These are phyloP conservation scores for Candida boidinii DNA, from an alignment of 805 yeast species.

Conservation along the genomic window DNA sequence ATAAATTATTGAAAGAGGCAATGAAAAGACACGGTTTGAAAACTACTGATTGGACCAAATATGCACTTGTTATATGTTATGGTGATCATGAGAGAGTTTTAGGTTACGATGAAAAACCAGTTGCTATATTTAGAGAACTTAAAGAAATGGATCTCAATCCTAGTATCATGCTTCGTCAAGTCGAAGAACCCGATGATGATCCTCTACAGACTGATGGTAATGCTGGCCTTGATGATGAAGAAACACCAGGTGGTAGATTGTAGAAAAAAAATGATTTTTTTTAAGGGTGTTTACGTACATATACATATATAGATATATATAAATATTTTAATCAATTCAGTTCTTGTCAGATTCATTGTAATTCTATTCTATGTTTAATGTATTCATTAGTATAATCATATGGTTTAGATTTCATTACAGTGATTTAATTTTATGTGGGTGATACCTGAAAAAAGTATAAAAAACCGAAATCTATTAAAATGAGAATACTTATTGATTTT, in stretches of 20 bases:
- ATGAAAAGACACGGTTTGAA: constrained; percentile 76
- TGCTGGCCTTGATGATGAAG: background rate
- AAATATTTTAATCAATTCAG: no score
- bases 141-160: constrained; percentile 84
- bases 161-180: constrained; percentile 83
- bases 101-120: constrained; percentile 83
- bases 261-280: no score
- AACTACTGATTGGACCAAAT: constrained; percentile 77
- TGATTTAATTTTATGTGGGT: no score
- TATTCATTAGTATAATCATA: no score
- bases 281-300: no score
- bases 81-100: constrained; percentile 85
- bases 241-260: constrained; percentile 36
- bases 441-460: no score
- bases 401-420: no score
- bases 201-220: constrained; percentile 12
- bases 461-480: background rate
- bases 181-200: constrained; percentile 42
- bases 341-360: no score
- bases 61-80: constrained; percentile 81
- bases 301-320: background rate
- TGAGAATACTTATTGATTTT: background rate
- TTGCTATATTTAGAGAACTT: constrained; percentile 71
- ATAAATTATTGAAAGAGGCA: constrained; percentile 79
- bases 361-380: no score